Base-by-base conservation (phyloP, 2,329 filamentous ascomycete species). In the Pseudogymnoascus sp. region DNA sequence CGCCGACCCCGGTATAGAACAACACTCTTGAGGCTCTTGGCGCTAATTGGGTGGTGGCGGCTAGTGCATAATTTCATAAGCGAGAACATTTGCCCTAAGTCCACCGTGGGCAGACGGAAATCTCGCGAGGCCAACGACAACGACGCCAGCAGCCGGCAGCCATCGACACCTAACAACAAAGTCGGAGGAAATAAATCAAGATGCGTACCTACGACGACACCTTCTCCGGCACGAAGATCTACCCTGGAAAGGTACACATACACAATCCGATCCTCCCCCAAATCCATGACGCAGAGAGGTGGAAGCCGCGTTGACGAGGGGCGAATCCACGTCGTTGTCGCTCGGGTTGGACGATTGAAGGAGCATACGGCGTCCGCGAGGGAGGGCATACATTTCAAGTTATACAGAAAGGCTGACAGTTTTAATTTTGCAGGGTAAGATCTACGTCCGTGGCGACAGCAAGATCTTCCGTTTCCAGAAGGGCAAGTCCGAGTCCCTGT, bases 401-500 rank as follows among this genome's bases (percentile, higher is more conserved):
- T 13, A 61, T 44, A 61, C 36, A 44, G 42, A 51, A 61, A 60
- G 67, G 70, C 71, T 74, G 69, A 73, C 63, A 55, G 62, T 62
- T 64, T 65, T 59, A 27, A 31, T 44, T 65, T 61, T 68, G 69
- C 78, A 97, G 94, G 94, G 94, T 85, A 97, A 97, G 86, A 90
- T 99, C 84, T 99, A 93, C 85, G 84, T 99, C 86, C 92, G 94
- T 81, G 92, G 93, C 78, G 94, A 99, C 87, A 96, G 90, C 92
- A 99, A 97, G 87, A 88, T 97, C 86, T 99, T 99, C 90, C 92
- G 94, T 79, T 99, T 99, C 90, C 92, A 96, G 83, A 97, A 96
- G 83, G 92, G 94, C 85, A 99, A 99, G 85, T 93, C 91, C 82
- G 94, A 99, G 84, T 96, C 92, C 72, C 91, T 99, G 72, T 99